Percentiles rank a stretch among this genome's conserved stretches.
Evolutionary conservation across 2,329 filamentous ascomycete species (phyloP).

Genomic region (Botrytis pseudocinerea): DNA sequence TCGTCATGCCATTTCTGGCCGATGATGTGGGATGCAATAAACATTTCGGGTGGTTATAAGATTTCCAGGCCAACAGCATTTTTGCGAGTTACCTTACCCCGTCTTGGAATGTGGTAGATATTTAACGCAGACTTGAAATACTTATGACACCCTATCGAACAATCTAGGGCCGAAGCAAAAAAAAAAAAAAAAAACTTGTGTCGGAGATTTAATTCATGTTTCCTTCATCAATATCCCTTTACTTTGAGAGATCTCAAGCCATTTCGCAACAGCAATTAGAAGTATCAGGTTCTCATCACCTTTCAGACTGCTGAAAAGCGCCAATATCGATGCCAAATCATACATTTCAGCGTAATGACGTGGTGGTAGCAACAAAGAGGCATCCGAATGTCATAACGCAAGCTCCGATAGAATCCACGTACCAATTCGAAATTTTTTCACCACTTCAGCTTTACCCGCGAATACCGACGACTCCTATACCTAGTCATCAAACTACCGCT

Average conservation of each 20-base stretch:
- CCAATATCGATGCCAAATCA: neutral
- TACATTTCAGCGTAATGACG: neutral
- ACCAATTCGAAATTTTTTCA: neutral
- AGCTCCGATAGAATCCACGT: neutral
- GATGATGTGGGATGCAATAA: neutral
- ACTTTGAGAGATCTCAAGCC: too few relatives aligned
- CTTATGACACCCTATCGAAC: neutral
- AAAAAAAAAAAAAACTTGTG: neutral
- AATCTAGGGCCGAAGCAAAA: neutral
- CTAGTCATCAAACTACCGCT: constrained; percentile 5
- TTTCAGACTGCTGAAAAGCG: too few relatives aligned
- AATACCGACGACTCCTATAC: neutral
- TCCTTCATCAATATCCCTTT: neutral
- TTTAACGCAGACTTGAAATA: neutral
- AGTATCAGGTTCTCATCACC: neutral
- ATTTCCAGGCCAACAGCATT: neutral
- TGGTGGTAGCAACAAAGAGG: neutral
- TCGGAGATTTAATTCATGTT: neutral
- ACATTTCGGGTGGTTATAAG: too few relatives aligned
- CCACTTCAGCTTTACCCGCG: neutral
- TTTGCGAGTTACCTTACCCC: neutral
- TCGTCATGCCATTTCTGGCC: neutral
- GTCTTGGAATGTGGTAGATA: constrained; percentile 8
- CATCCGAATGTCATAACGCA: neutral
- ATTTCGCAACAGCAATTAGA: neutral